Conservation (phyloP, 441 rosid genomes). For the Erodium trifolium region DNA sequence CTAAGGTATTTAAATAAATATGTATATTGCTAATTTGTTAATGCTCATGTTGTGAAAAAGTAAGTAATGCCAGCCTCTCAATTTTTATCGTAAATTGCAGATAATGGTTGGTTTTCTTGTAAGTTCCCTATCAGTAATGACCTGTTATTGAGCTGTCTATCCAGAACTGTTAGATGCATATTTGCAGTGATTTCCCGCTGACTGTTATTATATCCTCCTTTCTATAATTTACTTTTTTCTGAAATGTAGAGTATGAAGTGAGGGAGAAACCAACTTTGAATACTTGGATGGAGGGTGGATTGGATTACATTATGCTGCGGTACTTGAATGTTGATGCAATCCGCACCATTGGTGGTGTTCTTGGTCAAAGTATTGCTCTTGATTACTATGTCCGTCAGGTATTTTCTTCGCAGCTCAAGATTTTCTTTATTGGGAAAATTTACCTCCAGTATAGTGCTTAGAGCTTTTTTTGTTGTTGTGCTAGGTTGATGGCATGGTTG, state of each 20-base stretch:
- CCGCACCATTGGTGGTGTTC: constrained; percentile 84
- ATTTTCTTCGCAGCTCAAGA: constrained; percentile 16
- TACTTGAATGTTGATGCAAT: constrained; percentile 78
- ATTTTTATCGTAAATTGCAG: background rate
- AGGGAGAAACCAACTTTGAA: constrained; percentile 59
- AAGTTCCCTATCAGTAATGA: background rate
- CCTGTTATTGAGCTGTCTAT: background rate
- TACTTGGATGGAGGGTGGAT: constrained; percentile 87
- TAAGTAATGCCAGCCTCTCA: background rate
- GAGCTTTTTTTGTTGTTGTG: constrained; percentile 8
- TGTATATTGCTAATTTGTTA: background rate
- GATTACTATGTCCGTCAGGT: constrained; percentile 98
- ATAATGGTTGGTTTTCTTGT: background rate
- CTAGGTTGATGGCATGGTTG: constrained; percentile 97
- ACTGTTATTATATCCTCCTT: background rate
- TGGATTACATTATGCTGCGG: constrained; percentile 82
- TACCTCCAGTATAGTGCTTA: constrained; percentile 5
- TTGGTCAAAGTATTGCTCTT: constrained; percentile 91
- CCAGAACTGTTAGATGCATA: background rate
- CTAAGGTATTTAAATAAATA: background rate
- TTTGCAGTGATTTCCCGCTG: constrained; percentile 1
- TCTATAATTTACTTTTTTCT: constrained; percentile 19
- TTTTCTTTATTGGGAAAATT: background rate
- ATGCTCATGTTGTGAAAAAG: background rate
- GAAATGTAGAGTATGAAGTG: constrained; percentile 73